Percentiles rank a stretch among this genome's conserved stretches.
Evolutionary conservation across 805 yeast species (phyloP).

Genomic region (Metschnikowia arizonensis): DNA sequence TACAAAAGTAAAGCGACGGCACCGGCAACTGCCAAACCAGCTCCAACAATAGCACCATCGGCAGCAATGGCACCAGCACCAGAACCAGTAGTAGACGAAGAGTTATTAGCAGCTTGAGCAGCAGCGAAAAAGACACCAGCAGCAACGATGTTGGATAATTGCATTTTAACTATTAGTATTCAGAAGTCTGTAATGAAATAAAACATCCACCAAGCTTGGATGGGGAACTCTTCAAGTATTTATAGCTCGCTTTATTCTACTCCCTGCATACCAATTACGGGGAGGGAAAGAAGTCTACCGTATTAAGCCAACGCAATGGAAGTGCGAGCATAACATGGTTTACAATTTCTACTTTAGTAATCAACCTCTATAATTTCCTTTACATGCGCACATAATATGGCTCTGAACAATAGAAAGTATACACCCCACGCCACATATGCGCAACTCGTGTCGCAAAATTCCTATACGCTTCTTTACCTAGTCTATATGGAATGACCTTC

Average conservation of each 20-base stretch:
- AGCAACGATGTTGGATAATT: slow-evolving; percentile 19
- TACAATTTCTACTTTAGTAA: slow-evolving; percentile 1
- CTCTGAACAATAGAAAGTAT: background rate
- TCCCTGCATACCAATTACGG: slow-evolving; percentile 3
- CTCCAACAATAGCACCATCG: slow-evolving; percentile 15
- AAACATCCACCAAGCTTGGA: too few relatives aligned
- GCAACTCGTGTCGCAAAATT: background rate
- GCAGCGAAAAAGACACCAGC: slow-evolving; percentile 20
- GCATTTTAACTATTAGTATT: slow-evolving; percentile 13
- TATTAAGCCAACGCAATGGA: slow-evolving; percentile 5
- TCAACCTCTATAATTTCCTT: slow-evolving; percentile 2
- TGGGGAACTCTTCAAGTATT: background rate
- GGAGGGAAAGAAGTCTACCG: background rate
- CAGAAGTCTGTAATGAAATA: background rate
- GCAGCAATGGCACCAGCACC: slow-evolving; percentile 18
- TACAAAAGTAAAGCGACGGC: slow-evolving; percentile 20
- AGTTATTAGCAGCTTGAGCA: slow-evolving; percentile 22
- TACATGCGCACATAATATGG: background rate
- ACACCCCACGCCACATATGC: too few relatives aligned
- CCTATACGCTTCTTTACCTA: background rate
- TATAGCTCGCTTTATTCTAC: slow-evolving; percentile 3
- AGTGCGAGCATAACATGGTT: slow-evolving; percentile 4
- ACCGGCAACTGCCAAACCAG: slow-evolving; percentile 20
- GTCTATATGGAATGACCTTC: too few relatives aligned
- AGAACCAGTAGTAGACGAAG: slow-evolving; percentile 14